A percentile compares a stretch with the other conserved stretches of the same genome.
Conservation (phyloP, 2,329 filamentous ascomycete species). For the Colletotrichum spaethianum region DNA sequence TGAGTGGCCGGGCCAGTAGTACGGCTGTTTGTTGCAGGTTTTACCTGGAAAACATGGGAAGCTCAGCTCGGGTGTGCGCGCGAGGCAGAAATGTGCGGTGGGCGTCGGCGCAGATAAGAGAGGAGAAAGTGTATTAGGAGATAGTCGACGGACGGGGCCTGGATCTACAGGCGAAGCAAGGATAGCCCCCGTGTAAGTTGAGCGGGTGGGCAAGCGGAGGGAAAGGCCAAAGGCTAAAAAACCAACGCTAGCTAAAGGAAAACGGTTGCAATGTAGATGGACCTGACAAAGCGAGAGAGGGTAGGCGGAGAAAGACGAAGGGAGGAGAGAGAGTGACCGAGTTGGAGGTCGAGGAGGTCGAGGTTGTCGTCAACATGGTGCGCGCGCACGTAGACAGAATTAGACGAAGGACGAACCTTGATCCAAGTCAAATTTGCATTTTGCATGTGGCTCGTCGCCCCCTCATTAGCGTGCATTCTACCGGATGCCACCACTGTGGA, state of each 20-base stretch:
- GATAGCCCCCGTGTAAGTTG: slow-evolving; percentile 36
- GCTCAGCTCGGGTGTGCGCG: slow-evolving; percentile 25
- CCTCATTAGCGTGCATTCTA: slow-evolving; percentile 35
- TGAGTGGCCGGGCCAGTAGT: slow-evolving; percentile 26
- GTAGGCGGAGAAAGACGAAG: background rate
- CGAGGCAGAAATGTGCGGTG: slow-evolving; percentile 17
- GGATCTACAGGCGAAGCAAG: slow-evolving; percentile 38
- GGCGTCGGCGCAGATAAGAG: slow-evolving; percentile 34
- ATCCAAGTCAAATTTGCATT: slow-evolving; percentile 43
- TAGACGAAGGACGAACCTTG: slow-evolving; percentile 40
- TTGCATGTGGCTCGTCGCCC: slow-evolving; percentile 41
- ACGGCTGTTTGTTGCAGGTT: slow-evolving; percentile 19
- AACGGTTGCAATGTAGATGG: slow-evolving; percentile 13
- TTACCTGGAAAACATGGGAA: slow-evolving; percentile 35
- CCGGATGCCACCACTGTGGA: slow-evolving; percentile 12
- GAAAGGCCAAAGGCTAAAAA: slow-evolving; percentile 24
- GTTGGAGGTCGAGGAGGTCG: slow-evolving; percentile 7
- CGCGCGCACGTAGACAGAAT: slow-evolving; percentile 17
- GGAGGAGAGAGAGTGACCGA: slow-evolving; percentile 12
- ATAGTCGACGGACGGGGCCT: slow-evolving; percentile 23
- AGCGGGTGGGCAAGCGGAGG: slow-evolving; percentile 15
- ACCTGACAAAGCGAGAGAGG: background rate
- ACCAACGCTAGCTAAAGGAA: slow-evolving; percentile 13
- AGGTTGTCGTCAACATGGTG: slow-evolving; percentile 40
- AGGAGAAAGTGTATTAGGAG: slow-evolving; percentile 34